Evolutionary conservation across 345 rosid genomes (phyloP).

Genomic region (Populus simonii): DNA sequence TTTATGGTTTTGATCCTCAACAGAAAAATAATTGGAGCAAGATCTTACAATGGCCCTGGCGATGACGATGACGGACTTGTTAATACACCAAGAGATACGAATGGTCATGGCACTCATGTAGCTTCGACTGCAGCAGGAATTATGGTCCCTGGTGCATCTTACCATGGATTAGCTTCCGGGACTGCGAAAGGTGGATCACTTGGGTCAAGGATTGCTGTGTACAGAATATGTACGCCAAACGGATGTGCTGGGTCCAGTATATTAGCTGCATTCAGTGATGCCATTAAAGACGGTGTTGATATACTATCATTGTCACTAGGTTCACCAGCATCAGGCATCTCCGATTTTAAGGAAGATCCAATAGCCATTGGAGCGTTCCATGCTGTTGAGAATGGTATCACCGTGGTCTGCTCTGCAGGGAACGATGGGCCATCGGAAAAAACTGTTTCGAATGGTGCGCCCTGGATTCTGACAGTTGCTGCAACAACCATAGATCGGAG

Average conservation of each 20-base stretch:
- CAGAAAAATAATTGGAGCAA: conserved; percentile 87
- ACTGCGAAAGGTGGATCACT: conserved; percentile 77
- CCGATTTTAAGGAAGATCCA: conserved; percentile 45
- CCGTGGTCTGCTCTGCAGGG: conserved; percentile 83
- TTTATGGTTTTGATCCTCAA: conserved; percentile 24
- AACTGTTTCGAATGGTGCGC: conserved; percentile 61
- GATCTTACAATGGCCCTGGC: conserved; percentile 42
- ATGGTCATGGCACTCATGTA: conserved; percentile 82
- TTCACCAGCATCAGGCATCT: conserved; percentile 13
- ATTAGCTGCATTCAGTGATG: conserved; percentile 76
- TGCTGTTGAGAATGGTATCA: conserved; percentile 63
- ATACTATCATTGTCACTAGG: conserved; percentile 74
- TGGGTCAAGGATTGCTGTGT: conserved; percentile 63
- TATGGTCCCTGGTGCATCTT: conserved; percentile 57
- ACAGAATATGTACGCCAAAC: conserved; percentile 45
- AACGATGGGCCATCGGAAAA: conserved; percentile 58
- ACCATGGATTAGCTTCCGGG: conserved; percentile 66
- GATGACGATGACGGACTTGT: conserved; percentile 20
- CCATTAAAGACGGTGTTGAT: conserved; percentile 69
- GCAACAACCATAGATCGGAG: conserved; percentile 82
- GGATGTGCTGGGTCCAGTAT: conserved; percentile 69
- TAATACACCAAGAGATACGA: conserved; percentile 54
- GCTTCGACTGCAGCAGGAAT: conserved; percentile 76
- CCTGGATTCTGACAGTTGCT: conserved; percentile 84
- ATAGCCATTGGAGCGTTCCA: conserved; percentile 84